Conservation (phyloP, 805 yeast genomes). For the Metschnikowia reukaufii region DNA sequence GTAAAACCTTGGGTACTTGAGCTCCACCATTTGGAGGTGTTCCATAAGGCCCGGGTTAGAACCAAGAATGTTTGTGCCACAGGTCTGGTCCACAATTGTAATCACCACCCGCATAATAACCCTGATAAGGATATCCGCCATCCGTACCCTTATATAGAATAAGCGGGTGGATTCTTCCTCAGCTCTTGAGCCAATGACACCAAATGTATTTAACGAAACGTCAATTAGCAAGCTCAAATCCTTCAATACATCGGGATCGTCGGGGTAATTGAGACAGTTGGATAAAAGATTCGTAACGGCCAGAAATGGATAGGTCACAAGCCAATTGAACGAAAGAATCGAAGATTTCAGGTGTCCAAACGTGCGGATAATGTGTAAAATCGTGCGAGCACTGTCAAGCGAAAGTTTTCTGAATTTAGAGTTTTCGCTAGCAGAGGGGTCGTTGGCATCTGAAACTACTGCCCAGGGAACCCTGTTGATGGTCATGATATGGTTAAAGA, state of each 20-base stretch:
- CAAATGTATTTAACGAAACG: slow-evolving; percentile 21
- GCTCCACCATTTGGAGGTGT: slow-evolving; percentile 20
- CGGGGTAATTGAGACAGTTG: slow-evolving; percentile 32
- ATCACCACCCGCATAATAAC: slow-evolving; percentile 26
- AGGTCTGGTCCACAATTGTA: slow-evolving; percentile 22
- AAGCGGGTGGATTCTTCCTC: slow-evolving; percentile 12
- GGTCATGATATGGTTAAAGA: slow-evolving; percentile 37
- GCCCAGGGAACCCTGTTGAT: slow-evolving; percentile 36
- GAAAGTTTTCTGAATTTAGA: slow-evolving; percentile 30
- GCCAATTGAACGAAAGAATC: slow-evolving; percentile 32
- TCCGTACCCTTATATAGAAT: slow-evolving; percentile 15
- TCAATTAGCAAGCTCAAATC: slow-evolving; percentile 35
- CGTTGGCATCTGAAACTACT: slow-evolving; percentile 21
- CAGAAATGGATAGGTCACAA: slow-evolving; percentile 31
- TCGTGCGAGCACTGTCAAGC: slow-evolving; percentile 39
- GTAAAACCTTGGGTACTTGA: slow-evolving; percentile 22
- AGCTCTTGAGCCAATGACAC: slow-evolving; percentile 10
- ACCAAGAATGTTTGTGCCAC: slow-evolving; percentile 18
- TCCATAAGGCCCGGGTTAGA: slow-evolving; percentile 19
- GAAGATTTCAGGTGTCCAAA: slow-evolving; percentile 23
- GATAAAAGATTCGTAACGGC: slow-evolving; percentile 34
- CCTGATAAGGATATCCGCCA: slow-evolving; percentile 23
- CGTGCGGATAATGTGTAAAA: slow-evolving; percentile 27
- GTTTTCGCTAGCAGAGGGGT: slow-evolving; percentile 16
- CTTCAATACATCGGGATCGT: slow-evolving; percentile 24